Evolutionary conservation across 192 early-diverging fungal species (phyloP).

Genomic region (Coemansia sp.): DNA sequence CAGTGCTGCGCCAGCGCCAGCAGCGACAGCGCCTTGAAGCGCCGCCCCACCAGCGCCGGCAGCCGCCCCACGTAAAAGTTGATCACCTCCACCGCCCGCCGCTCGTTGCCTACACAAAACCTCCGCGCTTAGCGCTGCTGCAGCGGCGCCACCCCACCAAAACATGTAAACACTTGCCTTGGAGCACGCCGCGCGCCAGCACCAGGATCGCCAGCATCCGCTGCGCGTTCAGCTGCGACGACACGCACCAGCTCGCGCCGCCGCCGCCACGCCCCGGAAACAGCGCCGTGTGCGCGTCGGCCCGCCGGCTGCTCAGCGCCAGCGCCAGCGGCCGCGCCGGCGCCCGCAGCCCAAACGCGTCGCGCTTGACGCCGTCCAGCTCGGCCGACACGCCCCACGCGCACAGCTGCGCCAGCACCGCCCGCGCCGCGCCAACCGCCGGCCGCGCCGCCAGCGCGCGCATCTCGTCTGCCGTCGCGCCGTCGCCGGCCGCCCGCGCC

Average conservation of each 20-base stretch:
- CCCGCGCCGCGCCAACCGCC: constrained; percentile 20
- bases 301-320: constrained; percentile 19
- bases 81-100: constrained; percentile 44
- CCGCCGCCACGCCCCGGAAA: constrained; percentile 13
- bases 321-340: constrained; percentile 20
- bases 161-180: constrained; percentile 21
- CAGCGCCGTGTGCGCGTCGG: constrained; percentile 18
- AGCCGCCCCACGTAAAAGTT: constrained; percentile 49
- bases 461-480: constrained; percentile 15
- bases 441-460: constrained; percentile 4
- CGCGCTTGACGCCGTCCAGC: constrained; percentile 31
- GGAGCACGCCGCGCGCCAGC: constrained; percentile 28
- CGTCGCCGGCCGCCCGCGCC: constrained; percentile 16
- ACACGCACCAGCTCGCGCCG: constrained; percentile 42
- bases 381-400: constrained; percentile 34
- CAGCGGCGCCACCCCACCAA: neutral
- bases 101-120: constrained; percentile 32
- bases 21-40: constrained; percentile 41
- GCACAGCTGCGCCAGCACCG: constrained; percentile 38
- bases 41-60: constrained; percentile 20
- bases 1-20: constrained; percentile 40
- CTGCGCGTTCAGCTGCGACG: constrained; percentile 47
- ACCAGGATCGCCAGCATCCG: constrained; percentile 45
- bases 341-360: constrained; percentile 27
- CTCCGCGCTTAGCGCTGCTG: neutral